Conservation (phyloP, 352 stramenopile species). For the Globisporangium recalcitrans region DNA sequence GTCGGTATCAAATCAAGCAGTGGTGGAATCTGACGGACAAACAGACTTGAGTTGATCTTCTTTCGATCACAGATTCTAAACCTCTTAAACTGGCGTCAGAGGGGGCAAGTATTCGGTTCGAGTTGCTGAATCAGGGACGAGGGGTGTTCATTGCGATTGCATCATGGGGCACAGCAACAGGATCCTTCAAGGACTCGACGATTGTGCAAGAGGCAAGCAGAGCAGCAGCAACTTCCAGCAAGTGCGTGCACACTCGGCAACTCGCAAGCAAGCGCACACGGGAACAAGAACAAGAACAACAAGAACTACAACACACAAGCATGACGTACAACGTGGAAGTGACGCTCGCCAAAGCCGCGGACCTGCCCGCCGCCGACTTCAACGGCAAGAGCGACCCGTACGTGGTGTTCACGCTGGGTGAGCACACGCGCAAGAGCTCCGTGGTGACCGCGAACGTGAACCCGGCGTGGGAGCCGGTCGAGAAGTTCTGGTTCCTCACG, state of each 20-base stretch:
- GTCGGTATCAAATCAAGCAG: neutral
- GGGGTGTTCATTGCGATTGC: neutral
- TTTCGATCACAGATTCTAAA: neutral
- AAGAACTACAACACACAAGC: neutral
- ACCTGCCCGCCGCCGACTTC: slow-evolving; percentile 69
- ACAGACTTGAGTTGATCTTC: neutral
- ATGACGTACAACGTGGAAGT: slow-evolving; percentile 63
- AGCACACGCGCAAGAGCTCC: slow-evolving; percentile 65
- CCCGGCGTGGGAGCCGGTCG: slow-evolving; percentile 58
- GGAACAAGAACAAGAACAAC: neutral
- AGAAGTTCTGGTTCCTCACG: slow-evolving; percentile 62
- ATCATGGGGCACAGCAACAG: neutral
- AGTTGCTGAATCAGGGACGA: neutral
- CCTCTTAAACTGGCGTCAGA: neutral
- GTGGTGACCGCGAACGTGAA: slow-evolving; percentile 52
- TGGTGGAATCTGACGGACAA: neutral
- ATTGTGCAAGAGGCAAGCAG: neutral
- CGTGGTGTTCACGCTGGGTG: slow-evolving; percentile 65
- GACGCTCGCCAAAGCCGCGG: slow-evolving; percentile 60
- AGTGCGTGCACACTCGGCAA: neutral
- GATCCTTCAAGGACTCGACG: neutral
- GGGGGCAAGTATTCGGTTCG: neutral
- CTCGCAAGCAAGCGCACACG: slow-evolving; percentile 5
- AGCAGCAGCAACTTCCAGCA: neutral
- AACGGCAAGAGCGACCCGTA: slow-evolving; percentile 86